Base-by-base conservation (phyloP, 2,329 filamentous ascomycete genomes). In the Aureobasidium sp. region DNA sequence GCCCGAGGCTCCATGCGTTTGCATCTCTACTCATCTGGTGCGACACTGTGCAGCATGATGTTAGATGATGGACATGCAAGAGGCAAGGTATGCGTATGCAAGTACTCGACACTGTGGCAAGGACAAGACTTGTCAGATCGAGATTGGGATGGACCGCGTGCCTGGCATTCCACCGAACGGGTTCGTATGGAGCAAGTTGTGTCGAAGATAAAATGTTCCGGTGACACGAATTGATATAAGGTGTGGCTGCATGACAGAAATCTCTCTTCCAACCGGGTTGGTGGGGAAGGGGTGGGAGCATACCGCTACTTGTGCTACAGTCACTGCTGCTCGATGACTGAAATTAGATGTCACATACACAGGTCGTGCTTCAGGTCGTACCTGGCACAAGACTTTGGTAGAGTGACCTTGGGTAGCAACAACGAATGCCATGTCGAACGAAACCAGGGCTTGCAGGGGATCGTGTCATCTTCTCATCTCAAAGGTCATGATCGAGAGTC, bases 221-320 rank as follows among this genome's bases (percentile, higher is more conserved):
- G 43, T 58, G 31, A 40, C 55, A 49, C 55, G 35, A 45, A 60
- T 29, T 21, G 4, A 27, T 42, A 60, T 60, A 60, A 60, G 49
- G 58, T 60, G 58, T 60, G 58, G 58, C 58, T 60, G 57, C 57
- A 46, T 60, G 49, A 60, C 38, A 54, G 43, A 40, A 46, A 46
- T 23, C 10, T 21, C 21, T 37, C 42, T 54, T 38, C 1, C 42
- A 51, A 53, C 58, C 58, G 40, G 58, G 49, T 54, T 51, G 38
- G 33, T 60, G 58, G 49, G 40, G 54, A 21, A 45, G 8, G 27
- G 40, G 23, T 25, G 42, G 23, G 9, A 47, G 27, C 35, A 55
- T 29, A 37, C 21, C 11, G n/a, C 11, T 17, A 13, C 6, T 35
- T 57, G 53, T 57, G 53, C 15, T 57, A 57, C 53, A n/a, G 15